Evolutionary conservation across 2,329 filamentous ascomycete genomes (phyloP), one percentile per base, ranked within the genome.

Genomic region (Kalmusia sp.): DNA sequence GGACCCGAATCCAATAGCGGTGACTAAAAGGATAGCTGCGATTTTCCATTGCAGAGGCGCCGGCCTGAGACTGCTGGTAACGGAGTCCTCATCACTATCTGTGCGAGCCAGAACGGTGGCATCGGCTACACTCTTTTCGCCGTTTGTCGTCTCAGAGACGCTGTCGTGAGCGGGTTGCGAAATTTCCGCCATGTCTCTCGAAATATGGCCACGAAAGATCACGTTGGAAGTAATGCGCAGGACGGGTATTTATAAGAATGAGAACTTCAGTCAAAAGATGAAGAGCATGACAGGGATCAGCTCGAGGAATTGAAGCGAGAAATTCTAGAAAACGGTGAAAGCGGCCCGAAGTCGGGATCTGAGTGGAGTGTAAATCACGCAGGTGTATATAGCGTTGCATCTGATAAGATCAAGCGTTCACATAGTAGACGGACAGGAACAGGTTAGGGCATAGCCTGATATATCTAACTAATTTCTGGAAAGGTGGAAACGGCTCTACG

Each of bases 1-100:
- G 0, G 82, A 82, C 0, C 84, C 84, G 59, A 87, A 87, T 1
- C 84, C 83, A 58, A 87, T 84, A 49, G 77, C 68, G 12, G 79
- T 80, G 2, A 84, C 80, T 7, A 84, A 62, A 0, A 83, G 41
- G 3, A 86, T 79, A 0, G 83, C 77, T 7, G 73, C 64, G 12
- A 82, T 48, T 56, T 68, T 68, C 62, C 62, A 59, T 27, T 54
- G 56, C 27, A 68, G 21, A 1, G 65, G 65, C 6, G 65, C 51
- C 2, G 52, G 48, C 8, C 14, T 15, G 15, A 34, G 28, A 17
- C 12, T 34, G 22, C 37, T 39, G 3, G 19, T 21, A 19, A 21
- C 14, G 17, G 37, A 39, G 22, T 17, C 22, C 11, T 2, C 22
- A n/a, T 25, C 19, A 17, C n/a, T n/a, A 8, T 39, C 37, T n/a